phyloP scores from a whole-genome alignment of 371 early-diverging fungal genomes.

The Rozella allomycis region DNA sequence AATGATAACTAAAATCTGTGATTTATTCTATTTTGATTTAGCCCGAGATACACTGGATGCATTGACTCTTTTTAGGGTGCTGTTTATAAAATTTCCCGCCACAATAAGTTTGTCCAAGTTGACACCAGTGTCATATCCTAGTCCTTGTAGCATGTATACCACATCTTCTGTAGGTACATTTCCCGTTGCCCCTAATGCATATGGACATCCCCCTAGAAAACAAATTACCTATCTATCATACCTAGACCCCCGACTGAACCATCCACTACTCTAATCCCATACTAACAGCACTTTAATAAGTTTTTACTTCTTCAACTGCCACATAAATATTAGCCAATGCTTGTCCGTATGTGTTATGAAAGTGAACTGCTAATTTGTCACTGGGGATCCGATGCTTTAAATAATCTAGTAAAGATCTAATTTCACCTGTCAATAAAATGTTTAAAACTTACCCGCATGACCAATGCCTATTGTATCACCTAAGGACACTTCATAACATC shows the following conservation, averaged over 20 bases:
- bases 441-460: slow-evolving; percentile 10
- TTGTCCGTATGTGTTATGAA: slow-evolving; percentile 94
- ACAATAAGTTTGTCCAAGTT: slow-evolving; percentile 43
- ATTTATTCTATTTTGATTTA: too few species aligned
- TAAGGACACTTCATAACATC: slow-evolving; percentile 88
- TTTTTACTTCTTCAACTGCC: slow-evolving; percentile 36
- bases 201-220: slow-evolving; percentile 71
- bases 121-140: slow-evolving; percentile 57
- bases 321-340: slow-evolving; percentile 79
- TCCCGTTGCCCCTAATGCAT: slow-evolving; percentile 84
- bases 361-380: slow-evolving; percentile 68
- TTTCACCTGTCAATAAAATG: slow-evolving; percentile 9
- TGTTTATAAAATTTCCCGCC: slow-evolving; percentile 36
- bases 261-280: slow-evolving; percentile 75
- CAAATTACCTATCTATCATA: slow-evolving; percentile 4
- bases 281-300: slow-evolving; percentile 9
- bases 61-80: not conserved
- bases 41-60: too few species aligned
- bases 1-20: too few species aligned
- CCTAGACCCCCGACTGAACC: slow-evolving; percentile 74
- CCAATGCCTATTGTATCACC: slow-evolving; percentile 94
- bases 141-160: slow-evolving; percentile 68
- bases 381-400: slow-evolving; percentile 48
- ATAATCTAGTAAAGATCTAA: slow-evolving; percentile 42
- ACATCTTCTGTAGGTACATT: slow-evolving; percentile 94